Base-by-base conservation (phyloP, 1,284 basidiomycete genomes). In the Sanguinoderma infundibulare region DNA sequence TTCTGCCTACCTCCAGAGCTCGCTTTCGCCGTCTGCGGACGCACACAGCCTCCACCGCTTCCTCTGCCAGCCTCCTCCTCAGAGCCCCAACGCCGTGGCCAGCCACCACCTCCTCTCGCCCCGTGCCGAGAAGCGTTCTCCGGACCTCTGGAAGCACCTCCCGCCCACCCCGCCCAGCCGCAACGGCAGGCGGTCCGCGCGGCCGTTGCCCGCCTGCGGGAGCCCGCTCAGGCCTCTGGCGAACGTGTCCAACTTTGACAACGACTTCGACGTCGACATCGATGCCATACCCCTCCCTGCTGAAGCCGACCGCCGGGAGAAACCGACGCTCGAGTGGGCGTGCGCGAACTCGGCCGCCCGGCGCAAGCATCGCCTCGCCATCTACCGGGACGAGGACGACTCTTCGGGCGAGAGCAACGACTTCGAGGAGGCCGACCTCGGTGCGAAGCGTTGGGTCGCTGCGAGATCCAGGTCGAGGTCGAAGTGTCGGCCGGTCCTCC, bases 261-360 rank as follows among this genome's bases (percentile, higher is more conserved):
- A n/a, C n/a, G n/a, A n/a, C n/a, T n/a, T n/a, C n/a, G n/a, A n/a
- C n/a, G n/a, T n/a, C n/a, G n/a, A n/a, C n/a, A n/a, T n/a, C n/a
- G n/a, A n/a, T n/a, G n/a, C n/a, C n/a, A n/a, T n/a, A n/a, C n/a
- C n/a, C n/a, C n/a, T n/a, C n/a, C n/a, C n/a, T n/a, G n/a, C 12
- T 32, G n/a, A 10, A 3, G 20, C 30, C n/a, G 5, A 12, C 39
- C 53, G 49, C 24, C 9, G 38, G 9, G 35, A 63, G 24, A 63
- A 69, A 55, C 71, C 71, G 46, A 77, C 77, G 1, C 73, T 82
- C n/a, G 81, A 82, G 61, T 82, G 81, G 81, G 81, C 81, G 12
- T 82, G 81, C 62, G 74, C 78, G 26, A 74, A 73, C 46, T 71
- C 72, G n/a, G 65, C 74, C 15, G 79, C 78, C 56, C 79, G 77